Base-by-base conservation (phyloP, 2,329 filamentous ascomycete species). In the Monosporascus sp. region DNA sequence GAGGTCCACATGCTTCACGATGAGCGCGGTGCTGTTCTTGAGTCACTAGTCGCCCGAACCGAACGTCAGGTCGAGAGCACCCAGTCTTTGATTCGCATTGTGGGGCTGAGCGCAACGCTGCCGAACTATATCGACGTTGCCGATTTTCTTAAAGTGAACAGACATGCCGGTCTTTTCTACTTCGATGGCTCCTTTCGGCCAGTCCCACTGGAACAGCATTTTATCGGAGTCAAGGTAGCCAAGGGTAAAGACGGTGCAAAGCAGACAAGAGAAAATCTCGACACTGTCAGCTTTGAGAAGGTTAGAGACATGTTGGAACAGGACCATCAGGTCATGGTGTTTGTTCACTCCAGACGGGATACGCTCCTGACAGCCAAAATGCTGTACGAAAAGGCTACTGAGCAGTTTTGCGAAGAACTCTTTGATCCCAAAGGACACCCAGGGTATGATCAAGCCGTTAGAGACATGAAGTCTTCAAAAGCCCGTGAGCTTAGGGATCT, bases 1-100 rank as follows among this genome's bases (percentile, higher is more conserved):
- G 94, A 99, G 74, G 94, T 99, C 1, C 94, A 99, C 68, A 99
- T 99, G 95, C 86, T 99, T 63, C 95, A 99, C 65, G 94, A 99
- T 68, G 94, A 97, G 70, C 86, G 94, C 68, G 94, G 94, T 65
- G 91, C 95, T 14, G 95, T 99, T 0, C 80, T 99, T 27, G 94
- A 99, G 68, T 97, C 93, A 6, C 78, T 99, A 22, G 95, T 99
- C 17, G 94, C 94, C 11, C 84, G 94, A 63, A 99, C 95, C 0
- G 88, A 97, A 73, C 81, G 94, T 58, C 94, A 99, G 66, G 95
- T 99, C 0, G 95, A 99, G 72, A 97, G 92, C 69, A 99, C 94
- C 0, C 94, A 99, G 70, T 97, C 91, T 1, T 79, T 99, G 48
- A 99, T 99, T 65, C 89, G 95, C 24, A 96, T 99, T 54, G 85